A percentile compares a stretch with the other conserved stretches of the same genome.
These are phyloP conservation scores for Simplicillium sp. DNA, from an alignment of 2,329 filamentous ascomycete species.

Conservation along the genomic window DNA sequence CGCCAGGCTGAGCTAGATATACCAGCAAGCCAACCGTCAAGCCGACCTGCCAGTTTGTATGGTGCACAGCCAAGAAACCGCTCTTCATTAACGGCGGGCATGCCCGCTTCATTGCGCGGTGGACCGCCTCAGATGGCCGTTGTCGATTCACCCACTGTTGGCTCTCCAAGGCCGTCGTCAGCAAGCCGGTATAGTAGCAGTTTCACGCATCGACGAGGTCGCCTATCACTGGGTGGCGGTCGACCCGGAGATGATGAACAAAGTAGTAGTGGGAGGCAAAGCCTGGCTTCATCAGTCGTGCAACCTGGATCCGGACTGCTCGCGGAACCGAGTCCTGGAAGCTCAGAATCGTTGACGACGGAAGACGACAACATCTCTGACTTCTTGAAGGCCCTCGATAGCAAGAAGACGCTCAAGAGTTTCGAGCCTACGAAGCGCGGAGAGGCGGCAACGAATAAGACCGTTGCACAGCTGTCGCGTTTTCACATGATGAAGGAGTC, in stretches of 20 bases:
- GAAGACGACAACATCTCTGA: slow-evolving; percentile 93
- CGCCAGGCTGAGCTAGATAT: slow-evolving; percentile 38
- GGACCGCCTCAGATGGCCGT: slow-evolving; percentile 48
- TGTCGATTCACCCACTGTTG: slow-evolving; percentile 56
- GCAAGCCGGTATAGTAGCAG: slow-evolving; percentile 88
- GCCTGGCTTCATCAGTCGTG: slow-evolving; percentile 57
- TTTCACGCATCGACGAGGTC: slow-evolving; percentile 75
- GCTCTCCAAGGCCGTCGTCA: slow-evolving; percentile 69
- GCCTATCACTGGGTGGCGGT: slow-evolving; percentile 66
- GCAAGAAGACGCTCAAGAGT: slow-evolving; percentile 75
- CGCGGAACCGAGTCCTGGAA: slow-evolving; percentile 56
- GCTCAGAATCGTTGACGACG: slow-evolving; percentile 57
- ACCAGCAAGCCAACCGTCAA: slow-evolving; percentile 42
- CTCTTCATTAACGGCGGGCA: slow-evolving; percentile 64
- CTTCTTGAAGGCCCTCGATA: slow-evolving; percentile 82
- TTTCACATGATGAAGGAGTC: slow-evolving; percentile 87
- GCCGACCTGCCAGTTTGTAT: slow-evolving; percentile 27
- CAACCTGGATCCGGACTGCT: slow-evolving; percentile 74
- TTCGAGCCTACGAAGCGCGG: slow-evolving; percentile 60
- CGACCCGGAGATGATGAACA: slow-evolving; percentile 67
- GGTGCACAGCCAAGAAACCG: slow-evolving; percentile 45
- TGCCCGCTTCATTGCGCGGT: slow-evolving; percentile 63
- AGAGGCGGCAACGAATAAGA: slow-evolving; percentile 63
- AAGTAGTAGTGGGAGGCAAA: slow-evolving; percentile 71
- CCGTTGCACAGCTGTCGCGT: slow-evolving; percentile 69